Evolutionary conservation across 2,329 filamentous ascomycete genomes (phyloP), one percentile per base, ranked within the genome.

Genomic region (Rhynchosporium agropyri): DNA sequence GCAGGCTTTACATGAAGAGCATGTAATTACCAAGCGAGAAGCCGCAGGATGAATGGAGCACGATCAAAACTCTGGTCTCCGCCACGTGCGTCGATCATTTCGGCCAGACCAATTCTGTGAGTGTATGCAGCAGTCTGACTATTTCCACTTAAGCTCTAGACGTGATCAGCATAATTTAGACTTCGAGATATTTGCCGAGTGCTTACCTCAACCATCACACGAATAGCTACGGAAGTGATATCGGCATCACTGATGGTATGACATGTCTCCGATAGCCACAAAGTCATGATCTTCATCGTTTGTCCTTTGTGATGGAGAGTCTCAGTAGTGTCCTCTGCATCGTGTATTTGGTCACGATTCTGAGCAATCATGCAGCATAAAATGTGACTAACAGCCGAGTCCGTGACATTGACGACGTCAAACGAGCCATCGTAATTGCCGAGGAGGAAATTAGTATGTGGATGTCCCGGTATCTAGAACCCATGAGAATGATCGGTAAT

Each of bases 271-370:
- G 51, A 38, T 29, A 63, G 42, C 15, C 62, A 26, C 2, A 26
- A 10, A 42, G 55, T 65, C 36, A 65, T 65, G 29, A 65, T 26
- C 33, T 58, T 62, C 60, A 65, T 62, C n/a, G 56, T 58, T 46
- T 65, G 50, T n/a, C 63, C 60, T 49, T 62, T 62, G 29, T 65
- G 60, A 36, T 51, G 60, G n/a, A 65, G 46, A 13, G n/a, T 50
- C 12, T 60, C 50, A 3, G 29, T 15, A 3, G 63, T 62, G 31
- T 65, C 63, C 12, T 62, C 48, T 13, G 29, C 48, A 3, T 50
- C 53, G 43, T 7, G 8, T 46, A 46, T n/a, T 10, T 20, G 10
- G 43, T 46, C n/a, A 10, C n/a, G 43, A 10, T 46, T 46, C 9
- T 46, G 43, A 46, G 43, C n/a, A 46, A 46, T 46, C 43, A 46